Conservation (phyloP, 148 eudicot genomes). For the Chenopodium berlandieri region DNA sequence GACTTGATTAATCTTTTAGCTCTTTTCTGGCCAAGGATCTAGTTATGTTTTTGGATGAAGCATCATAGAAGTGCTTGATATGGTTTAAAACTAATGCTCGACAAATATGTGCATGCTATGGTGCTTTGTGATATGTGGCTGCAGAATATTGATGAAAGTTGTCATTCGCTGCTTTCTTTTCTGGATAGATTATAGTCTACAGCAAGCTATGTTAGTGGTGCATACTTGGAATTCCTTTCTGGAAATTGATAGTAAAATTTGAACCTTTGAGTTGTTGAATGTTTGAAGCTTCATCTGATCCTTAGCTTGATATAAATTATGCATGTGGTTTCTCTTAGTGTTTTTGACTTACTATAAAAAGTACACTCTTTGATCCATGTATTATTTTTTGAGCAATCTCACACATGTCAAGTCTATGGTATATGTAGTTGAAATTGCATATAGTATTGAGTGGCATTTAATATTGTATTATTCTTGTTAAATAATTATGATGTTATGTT, state of each 20-base stretch:
- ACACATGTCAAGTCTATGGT: background rate
- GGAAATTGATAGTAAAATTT: background rate
- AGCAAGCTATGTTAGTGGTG: background rate
- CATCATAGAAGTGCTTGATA: background rate
- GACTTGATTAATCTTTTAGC: background rate
- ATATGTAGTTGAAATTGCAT: background rate
- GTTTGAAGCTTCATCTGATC: background rate
- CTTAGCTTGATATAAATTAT: background rate
- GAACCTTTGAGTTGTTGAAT: background rate
- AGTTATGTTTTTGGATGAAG: background rate
- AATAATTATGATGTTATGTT: background rate
- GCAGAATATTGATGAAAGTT: background rate
- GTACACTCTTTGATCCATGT: background rate
- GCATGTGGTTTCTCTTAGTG: background rate
- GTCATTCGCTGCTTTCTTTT: background rate
- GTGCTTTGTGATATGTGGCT: background rate
- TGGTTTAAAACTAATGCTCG: background rate
- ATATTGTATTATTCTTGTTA: background rate
- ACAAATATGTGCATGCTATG: constrained; percentile 2
- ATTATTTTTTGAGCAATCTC: background rate
- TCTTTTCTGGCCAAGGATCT: background rate
- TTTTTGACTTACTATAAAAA: background rate
- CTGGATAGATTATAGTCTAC: background rate
- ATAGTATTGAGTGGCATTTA: background rate
- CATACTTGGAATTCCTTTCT: background rate